Base-by-base conservation (phyloP, 2,329 filamentous ascomycete species). In the Fusarium miscanthi region DNA sequence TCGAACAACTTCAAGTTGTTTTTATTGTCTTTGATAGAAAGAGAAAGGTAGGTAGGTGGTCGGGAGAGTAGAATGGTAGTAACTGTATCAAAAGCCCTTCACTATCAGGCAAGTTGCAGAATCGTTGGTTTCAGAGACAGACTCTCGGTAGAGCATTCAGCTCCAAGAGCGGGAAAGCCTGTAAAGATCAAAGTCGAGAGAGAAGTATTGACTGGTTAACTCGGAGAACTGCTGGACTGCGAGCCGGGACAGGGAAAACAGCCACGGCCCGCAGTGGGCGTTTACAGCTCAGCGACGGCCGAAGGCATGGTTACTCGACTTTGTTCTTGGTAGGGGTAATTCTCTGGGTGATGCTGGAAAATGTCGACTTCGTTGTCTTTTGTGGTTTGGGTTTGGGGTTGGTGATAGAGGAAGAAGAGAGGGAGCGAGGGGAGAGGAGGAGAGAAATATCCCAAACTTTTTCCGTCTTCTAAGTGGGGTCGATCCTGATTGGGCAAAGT, bases 281-380 rank as follows among this genome's bases (percentile, higher is more conserved):
- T 94, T 95, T 94, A 97, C 92, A 95, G 93, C 92, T 92, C 92
- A 93, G 90, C 91, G 91, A 92, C 86, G 87, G 91, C 90, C 91
- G 87, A 90, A 89, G 89, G 90, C 89, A 91, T 91, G 82, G 75
- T 85, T 79, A 73, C 86, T 92, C 90, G 91, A 93, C 91, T 87
- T 91, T 92, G 91, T 90, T 88, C 63, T 86, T 80, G 75, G 72
- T 80, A 76, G 74, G 79, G 74, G 80, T 74, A 76, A 75, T 80
- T 76, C 81, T 78, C 78, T 82, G 75, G 53, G 76, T 77, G 64
- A 57, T 73, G 57, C 67, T 77, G 67, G 41, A 66, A 74, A 74
- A 78, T 78, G 74, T 85, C 87, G 89, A 90, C 89, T 91, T 91
- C 87, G 88, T 90, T 90, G 89, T 91, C 89, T 90, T 79, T 35